Evolutionary conservation across 2,329 filamentous ascomycete genomes (phyloP), one percentile per base, ranked within the genome.

Genomic region (Thelonectria rubi): DNA sequence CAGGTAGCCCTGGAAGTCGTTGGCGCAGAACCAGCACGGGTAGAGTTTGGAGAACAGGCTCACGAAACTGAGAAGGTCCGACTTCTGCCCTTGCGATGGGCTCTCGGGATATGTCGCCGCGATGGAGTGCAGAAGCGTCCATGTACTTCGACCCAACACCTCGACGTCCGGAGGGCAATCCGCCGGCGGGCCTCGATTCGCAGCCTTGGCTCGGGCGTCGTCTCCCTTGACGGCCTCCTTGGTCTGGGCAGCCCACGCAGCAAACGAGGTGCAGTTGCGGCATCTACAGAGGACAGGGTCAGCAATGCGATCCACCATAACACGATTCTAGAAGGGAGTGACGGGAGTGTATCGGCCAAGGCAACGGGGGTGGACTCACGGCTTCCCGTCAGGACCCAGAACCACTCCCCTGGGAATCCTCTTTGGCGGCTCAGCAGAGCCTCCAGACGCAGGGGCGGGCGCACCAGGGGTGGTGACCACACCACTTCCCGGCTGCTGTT

Each of bases 131-230:
- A 99, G 87, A 18, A 99, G 85, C 0, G 93, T 97, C 95, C 95
- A 99, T 12, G 93, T 92, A 62, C 89, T 89, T 64, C 93, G 91
- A 50, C 95, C 95, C 5, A 99, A 88, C 15, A 84, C 80, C 74
- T 97, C 93, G 66, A 97, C 92, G 74, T 98, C 94, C 1, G 95
- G 91, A 0, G 95, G 95, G 75, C 94, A 98, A 77, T 97, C 91
- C 59, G 81, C 64, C 8, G 84, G 81, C 14, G 80, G 74, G 37
- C 77, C 66, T n/a, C 75, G 58, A 34, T 77, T 58, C 5, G 79
- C 62, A 8, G 78, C 55, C 6, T 78, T 72, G 14, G 80, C 59
- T 21, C 74, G 69, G 5, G 78, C 66, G 15, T 80, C 60, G 5
- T 67, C 62, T 20, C 66, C 65, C 54, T 73, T 74, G 47, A 75